Evolutionary conservation across 2,329 filamentous ascomycete species (phyloP).

Genomic region (Tolypocladium cylindrosporum): DNA sequence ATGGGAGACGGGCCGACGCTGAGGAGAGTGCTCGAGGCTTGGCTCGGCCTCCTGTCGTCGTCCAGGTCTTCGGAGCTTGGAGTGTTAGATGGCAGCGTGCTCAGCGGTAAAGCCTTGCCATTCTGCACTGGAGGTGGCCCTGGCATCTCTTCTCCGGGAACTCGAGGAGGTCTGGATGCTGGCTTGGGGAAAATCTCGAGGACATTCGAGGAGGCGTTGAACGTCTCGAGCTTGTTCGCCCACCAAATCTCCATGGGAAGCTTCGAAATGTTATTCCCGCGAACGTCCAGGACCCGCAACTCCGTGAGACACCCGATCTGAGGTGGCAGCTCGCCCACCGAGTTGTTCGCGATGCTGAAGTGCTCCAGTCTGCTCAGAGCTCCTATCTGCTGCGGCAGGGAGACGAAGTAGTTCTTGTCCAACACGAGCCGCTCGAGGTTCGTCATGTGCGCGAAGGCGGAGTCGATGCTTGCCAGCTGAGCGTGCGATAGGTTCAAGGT

Average conservation of each 20-base stretch:
- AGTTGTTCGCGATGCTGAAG: slow-evolving; percentile 90
- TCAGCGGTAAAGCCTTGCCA: slow-evolving; percentile 29
- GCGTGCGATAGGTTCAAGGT: slow-evolving; percentile 83
- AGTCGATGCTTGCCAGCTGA: slow-evolving; percentile 83
- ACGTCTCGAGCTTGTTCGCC: slow-evolving; percentile 76
- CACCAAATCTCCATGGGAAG: slow-evolving; percentile 95
- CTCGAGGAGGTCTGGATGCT: slow-evolving; percentile 56
- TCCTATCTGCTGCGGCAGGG: slow-evolving; percentile 76
- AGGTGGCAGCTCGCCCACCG: slow-evolving; percentile 69
- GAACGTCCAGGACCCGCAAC: slow-evolving; percentile 74
- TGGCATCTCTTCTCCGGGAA: slow-evolving; percentile 38
- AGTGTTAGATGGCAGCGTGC: slow-evolving; percentile 39
- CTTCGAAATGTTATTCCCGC: slow-evolving; percentile 86
- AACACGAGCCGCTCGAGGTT: slow-evolving; percentile 81
- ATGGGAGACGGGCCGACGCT: slow-evolving; percentile 68
- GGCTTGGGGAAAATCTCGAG: slow-evolving; percentile 86
- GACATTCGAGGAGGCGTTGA: slow-evolving; percentile 94
- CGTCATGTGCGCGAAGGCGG: slow-evolving; percentile 76
- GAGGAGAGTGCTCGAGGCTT: slow-evolving; percentile 66
- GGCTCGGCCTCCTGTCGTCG: slow-evolving; percentile 68
- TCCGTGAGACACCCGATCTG: slow-evolving; percentile 85
- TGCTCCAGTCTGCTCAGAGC: slow-evolving; percentile 75
- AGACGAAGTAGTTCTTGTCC: slow-evolving; percentile 93
- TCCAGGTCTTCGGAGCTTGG: slow-evolving; percentile 70
- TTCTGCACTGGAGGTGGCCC: slow-evolving; percentile 23